These are phyloP conservation scores for Incumbomyces lentus DNA, from an alignment of 2,329 filamentous ascomycete species.

Conservation along the genomic window DNA sequence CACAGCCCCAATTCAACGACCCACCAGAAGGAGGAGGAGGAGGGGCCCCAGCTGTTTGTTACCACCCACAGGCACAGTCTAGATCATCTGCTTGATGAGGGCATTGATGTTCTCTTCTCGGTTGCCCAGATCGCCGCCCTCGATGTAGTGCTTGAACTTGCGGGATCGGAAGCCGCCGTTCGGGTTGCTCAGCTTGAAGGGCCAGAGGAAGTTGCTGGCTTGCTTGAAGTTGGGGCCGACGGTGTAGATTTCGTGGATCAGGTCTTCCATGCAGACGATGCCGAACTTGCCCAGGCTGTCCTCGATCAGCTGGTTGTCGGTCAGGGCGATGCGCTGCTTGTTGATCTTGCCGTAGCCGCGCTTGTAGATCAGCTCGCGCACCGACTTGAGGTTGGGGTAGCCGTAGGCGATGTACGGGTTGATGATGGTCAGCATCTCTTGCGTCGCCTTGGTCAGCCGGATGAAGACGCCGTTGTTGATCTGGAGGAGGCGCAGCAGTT, in stretches of 20 bases:
- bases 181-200: conserved; percentile 99
- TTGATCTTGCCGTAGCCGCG: conserved; percentile 98
- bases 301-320: conserved; percentile 97
- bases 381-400: conserved; percentile 98
- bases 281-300: conserved; percentile 94
- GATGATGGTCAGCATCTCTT: conserved; percentile 95
- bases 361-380: conserved; percentile 99
- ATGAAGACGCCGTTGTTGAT: conserved; percentile 99
- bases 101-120: conserved; percentile 96
- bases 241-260: conserved; percentile 98
- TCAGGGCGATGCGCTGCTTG: conserved; percentile 93
- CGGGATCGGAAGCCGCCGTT: conserved; percentile 89
- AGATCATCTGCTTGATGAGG: conserved; percentile 98
- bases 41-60: no score
- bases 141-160: conserved; percentile 99
- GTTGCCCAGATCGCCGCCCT: conserved; percentile 98
- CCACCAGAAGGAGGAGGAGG: no score
- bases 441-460: conserved; percentile 92
- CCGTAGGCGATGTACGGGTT: conserved; percentile 99
- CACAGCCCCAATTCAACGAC: no score
- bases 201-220: conserved; percentile 98
- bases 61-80: conserved; percentile 27
- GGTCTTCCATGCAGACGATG: conserved; percentile 98
- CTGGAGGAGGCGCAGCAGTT: conserved; percentile 97
- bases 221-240: conserved; percentile 99